Base-by-base conservation (phyloP, 495 filamentous ascomycete species). In the Aspergillus ostianus region DNA sequence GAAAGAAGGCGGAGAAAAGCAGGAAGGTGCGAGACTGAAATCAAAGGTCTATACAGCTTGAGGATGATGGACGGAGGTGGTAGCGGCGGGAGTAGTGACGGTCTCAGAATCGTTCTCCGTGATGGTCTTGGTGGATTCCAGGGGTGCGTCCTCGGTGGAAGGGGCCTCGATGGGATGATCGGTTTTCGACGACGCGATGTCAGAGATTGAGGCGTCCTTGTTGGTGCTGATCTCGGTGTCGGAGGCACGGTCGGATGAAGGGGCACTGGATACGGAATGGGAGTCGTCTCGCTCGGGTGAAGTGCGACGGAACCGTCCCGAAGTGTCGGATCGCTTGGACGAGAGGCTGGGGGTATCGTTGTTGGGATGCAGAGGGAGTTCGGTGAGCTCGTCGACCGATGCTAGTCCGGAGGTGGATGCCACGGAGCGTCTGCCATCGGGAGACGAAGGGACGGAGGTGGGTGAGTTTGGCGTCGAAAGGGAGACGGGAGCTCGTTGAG, bases 191-290 rank as follows among this genome's bases (percentile, higher is more conserved):
- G 47, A 29, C 3, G 20, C 21, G 17, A 36, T 51, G 13, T 55
- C 47, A 10, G 56, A 50, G 27, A 27, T 32, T 19, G 57, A 44
- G 12, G 36, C 26, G 10, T 57, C 55, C 47, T 55, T 56, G 46
- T 58, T 51, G 4, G 56, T 47, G 36, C 56, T 59, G 26, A 51
- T 30, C n/a, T 54, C 58, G 1, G 18, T 58, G 44, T 64, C 63
- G 17, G 66, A 59, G 6, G 36, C 63, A 13, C 46, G 53, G 49
- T 64, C 63, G 29, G 58, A 63, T 19, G 59, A 41, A 18, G 53
- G 50, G 8, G 30, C 55, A 32, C 58, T 68, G 6, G 63, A 68
- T 3, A 67, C 83, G 66, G 74, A 89, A 80, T 73, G 86, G 59
- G 77, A 79, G 20, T 76, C 74, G 0, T 77, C 75, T 60, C 66